These are phyloP conservation scores for Gliomastix tumulicola DNA, from an alignment of 2,329 filamentous ascomycete genomes.

Conservation along the genomic window DNA sequence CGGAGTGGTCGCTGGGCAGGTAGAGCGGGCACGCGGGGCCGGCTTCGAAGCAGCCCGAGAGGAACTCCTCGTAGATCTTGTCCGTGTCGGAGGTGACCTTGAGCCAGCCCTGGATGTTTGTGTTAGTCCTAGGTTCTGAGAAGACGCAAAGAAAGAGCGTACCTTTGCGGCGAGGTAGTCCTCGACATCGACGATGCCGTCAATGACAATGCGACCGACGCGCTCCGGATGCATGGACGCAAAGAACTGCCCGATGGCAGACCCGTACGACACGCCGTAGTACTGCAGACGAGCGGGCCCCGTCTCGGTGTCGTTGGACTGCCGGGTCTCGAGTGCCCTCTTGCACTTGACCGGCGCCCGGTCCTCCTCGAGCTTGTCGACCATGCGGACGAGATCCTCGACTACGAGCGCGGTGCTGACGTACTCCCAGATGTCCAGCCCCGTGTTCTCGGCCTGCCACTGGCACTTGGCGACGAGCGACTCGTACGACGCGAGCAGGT, in stretches of 20 bases:
- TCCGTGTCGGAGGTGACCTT: constrained; percentile 29
- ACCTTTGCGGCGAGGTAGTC: constrained; percentile 25
- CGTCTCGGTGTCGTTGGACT: background rate
- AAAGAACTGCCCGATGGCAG: constrained; percentile 24
- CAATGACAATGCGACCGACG: constrained; percentile 32
- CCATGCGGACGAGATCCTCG: constrained; percentile 34
- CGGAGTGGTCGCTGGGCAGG: constrained; percentile 8
- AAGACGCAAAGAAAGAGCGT: no score
- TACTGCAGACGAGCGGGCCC: constrained; percentile 35
- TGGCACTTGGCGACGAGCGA: background rate
- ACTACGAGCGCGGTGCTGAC: constrained; percentile 29
- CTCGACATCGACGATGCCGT: constrained; percentile 25
- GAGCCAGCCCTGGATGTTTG: constrained; percentile 20
- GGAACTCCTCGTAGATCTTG: constrained; percentile 22
- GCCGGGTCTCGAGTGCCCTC: constrained; percentile 4
- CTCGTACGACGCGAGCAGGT: constrained; percentile 1
- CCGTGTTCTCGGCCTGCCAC: background rate
- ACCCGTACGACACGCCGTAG: constrained; percentile 43
- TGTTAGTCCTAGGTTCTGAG: no score
- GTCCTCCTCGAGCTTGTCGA: constrained; percentile 26
- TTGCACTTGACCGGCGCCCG: no score
- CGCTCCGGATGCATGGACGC: constrained; percentile 25
- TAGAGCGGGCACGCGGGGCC: constrained; percentile 20
- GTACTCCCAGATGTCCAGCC: constrained; percentile 10
- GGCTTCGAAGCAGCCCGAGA: constrained; percentile 24